Base-by-base conservation (phyloP, 306 rosid species). In the Inga laurina region DNA sequence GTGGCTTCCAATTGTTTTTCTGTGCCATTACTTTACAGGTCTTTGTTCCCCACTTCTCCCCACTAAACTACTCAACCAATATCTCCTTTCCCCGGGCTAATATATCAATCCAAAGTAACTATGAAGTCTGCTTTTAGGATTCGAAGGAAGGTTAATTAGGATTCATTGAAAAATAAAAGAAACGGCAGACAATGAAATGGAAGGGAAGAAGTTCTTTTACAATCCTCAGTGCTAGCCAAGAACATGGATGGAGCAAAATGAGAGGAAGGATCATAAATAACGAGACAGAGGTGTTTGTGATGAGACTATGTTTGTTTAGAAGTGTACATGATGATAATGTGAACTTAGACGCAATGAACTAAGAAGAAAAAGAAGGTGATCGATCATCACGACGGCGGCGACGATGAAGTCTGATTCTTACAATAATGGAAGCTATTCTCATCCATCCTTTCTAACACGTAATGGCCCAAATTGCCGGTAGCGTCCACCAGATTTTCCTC, bases 361-460 rank as follows among this genome's bases (percentile, higher is more conserved):
- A 84, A 9, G 82, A 75, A 6, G 66, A 59, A n/a, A 85, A 68
- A n/a, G 79, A 37, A 10, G 83, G 34, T 8, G 75, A 8, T 8
- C 3, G 27, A 57, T 57, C 27, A 57, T 8, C 43, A 39, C 43
- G 64, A 18, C 5, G 30, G 19, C 2, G 45, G 8, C 22, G 72
- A 35, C 3, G 89, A 41, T 12, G 77, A 79, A 7, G 88, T 54
- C 21, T 18, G 73, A 86, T 82, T 89, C 61, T 84, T 89, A 19
- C 97, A 93, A 82, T 79, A 93, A 30, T 91, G 93, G 76, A 84
- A 84, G 82, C 88, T 84, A 19, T 68, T 85, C 59, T 86, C 89
- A 41, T 93, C 95, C 94, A 93, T 91, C 68, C 81, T 90, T 79
- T 91, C 95, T 35, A 93, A 34, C 22, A 93, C 90, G n/a, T 87